Conservation (phyloP, 129 eudicot species). For the Smallanthus sonchifolius region DNA sequence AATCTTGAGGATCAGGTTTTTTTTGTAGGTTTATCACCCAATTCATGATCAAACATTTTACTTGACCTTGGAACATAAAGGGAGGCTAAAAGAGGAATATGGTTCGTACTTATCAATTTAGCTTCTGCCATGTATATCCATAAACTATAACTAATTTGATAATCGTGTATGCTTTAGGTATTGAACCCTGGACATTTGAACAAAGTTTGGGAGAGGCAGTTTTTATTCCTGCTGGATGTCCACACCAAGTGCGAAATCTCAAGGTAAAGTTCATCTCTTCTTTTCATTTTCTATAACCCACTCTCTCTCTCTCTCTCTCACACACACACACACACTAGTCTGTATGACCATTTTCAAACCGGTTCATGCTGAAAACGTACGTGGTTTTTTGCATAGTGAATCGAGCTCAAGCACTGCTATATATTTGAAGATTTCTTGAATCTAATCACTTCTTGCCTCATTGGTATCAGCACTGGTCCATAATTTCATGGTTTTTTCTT, state of each 20-base stretch:
- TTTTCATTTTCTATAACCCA: background rate
- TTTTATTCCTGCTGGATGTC: conserved; percentile 14
- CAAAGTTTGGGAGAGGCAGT: conserved; percentile 5
- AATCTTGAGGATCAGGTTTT: background rate
- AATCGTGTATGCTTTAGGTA: background rate
- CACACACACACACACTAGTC: background rate
- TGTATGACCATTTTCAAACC: background rate
- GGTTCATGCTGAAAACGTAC: background rate
- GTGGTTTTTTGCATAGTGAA: background rate
- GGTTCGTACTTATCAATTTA: background rate
- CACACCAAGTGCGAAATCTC: conserved; percentile 14
- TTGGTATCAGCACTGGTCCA: background rate
- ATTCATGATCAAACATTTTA: conserved; percentile 7
- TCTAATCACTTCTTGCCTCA: background rate
- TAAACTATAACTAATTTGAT: background rate
- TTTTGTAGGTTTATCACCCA: conserved; percentile 8
- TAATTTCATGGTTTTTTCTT: background rate
- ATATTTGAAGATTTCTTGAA: background rate
- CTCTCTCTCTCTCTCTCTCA: background rate
- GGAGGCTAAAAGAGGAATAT: conserved; percentile 10
- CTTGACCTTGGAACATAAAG: conserved; percentile 4
- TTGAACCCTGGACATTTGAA: conserved; percentile 8
- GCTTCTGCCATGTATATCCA: background rate
- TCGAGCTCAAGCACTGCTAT: background rate
- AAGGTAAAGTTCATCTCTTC: background rate